Percentiles rank a stretch among this genome's conserved stretches.
Conservation (phyloP, 179 eudicot species). For the Beta macrorhiza region DNA sequence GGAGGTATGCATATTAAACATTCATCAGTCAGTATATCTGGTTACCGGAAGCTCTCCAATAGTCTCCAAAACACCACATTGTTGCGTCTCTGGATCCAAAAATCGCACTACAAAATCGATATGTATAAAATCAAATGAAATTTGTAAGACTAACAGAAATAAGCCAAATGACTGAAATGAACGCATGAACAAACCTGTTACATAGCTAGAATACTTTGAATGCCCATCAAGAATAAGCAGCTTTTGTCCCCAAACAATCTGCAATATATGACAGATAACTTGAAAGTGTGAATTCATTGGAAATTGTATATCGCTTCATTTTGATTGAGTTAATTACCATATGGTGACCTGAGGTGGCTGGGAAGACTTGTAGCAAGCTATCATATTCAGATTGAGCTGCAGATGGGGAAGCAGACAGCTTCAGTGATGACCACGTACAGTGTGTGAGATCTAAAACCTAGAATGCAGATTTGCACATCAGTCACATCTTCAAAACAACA, state of each 20-base stretch:
- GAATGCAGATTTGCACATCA: constrained; percentile 21
- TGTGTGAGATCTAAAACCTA: constrained; percentile 77
- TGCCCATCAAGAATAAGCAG: constrained; percentile 68
- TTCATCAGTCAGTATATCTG: background rate
- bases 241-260: constrained; percentile 75
- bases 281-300: background rate
- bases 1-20: background rate
- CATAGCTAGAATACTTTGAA: constrained; percentile 47
- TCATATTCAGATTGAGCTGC: constrained; percentile 37
- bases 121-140: background rate
- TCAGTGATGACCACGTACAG: constrained; percentile 70
- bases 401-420: constrained; percentile 36
- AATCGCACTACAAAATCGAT: constrained; percentile 48
- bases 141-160: background rate
- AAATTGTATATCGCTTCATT: background rate
- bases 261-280: constrained; percentile 21
- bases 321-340: constrained; percentile 46
- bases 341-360: constrained; percentile 79
- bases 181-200: constrained; percentile 52
- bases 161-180: constrained; percentile 5
- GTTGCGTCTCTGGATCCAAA: constrained; percentile 63
- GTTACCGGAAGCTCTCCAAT: constrained; percentile 84
- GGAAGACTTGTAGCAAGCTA: constrained; percentile 43
- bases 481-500: background rate
- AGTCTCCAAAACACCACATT: constrained; percentile 64